These are phyloP conservation scores for Aegilops sharonensis DNA, from an alignment of 176 grass and related monocot genomes.

Conservation along the genomic window DNA sequence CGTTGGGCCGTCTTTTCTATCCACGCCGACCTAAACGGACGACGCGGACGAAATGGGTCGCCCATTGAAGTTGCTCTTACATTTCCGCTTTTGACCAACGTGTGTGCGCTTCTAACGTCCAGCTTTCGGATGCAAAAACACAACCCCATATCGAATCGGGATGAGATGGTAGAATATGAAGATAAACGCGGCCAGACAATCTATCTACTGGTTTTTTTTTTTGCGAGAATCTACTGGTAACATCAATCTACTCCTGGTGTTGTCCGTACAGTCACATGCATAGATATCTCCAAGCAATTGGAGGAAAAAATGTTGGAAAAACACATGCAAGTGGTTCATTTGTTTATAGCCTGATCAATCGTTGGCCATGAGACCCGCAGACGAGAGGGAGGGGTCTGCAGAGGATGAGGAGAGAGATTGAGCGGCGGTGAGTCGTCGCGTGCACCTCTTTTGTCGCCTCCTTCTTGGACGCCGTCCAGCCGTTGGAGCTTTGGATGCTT, in stretches of 20 bases:
- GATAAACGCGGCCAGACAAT: too few relatives aligned
- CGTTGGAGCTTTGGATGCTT: neutral
- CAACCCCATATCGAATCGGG: too few relatives aligned
- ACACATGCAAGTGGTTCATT: neutral
- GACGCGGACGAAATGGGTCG: too few relatives aligned
- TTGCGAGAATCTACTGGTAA: too few relatives aligned
- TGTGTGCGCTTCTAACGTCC: too few relatives aligned
- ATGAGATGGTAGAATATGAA: too few relatives aligned
- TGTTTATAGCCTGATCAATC: neutral
- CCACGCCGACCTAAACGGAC: too few relatives aligned
- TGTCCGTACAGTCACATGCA: neutral
- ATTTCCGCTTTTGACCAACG: neutral
- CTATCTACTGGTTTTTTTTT: too few relatives aligned
- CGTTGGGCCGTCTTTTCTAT: too few relatives aligned
- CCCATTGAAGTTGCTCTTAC: neutral
- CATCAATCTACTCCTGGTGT: neutral
- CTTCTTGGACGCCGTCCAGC: neutral
- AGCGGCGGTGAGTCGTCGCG: slow-evolving; percentile 2
- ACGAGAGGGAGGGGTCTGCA: neutral
- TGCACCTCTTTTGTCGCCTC: neutral
- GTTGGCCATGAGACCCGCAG: neutral
- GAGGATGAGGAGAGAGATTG: neutral
- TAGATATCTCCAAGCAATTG: neutral
- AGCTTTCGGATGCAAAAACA: too few relatives aligned
- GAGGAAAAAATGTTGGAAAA: neutral